Base-by-base conservation (phyloP, 352 stramenopile genomes). In the Thraustochytrium sp. region DNA sequence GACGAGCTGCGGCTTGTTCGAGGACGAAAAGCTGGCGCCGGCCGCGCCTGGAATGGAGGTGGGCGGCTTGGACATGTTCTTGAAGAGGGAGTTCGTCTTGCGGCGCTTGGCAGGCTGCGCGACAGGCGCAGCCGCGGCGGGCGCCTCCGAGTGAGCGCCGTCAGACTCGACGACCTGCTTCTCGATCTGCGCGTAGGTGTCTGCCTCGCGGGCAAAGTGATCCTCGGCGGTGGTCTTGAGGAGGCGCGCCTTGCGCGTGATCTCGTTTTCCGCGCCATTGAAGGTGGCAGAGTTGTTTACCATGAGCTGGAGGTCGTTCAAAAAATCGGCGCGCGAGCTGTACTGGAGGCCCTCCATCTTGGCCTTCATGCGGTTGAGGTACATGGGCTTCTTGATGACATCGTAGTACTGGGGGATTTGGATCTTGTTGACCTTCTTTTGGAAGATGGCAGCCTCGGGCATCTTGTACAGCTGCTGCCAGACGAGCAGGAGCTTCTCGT, bases 321-420 rank as follows among this genome's bases (percentile, higher is more conserved):
- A 18, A 73, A 84, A 84, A 0, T 11, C 55, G 23, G 44, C 55
- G 36, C 54, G 29, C n/a, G 75, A 82, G 29, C 11, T 78, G 75
- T 84, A 84, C 61, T 80, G 40, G 36, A 73, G 38, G 8, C 34
- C 61, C 3, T 84, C 61, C 1, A 37, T 65, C 54, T 54, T 80
- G 9, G 53, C 23, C 11, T 23, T 54, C 13, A 84, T 84, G 21
- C 42, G 34, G 34, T 83, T 36, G 31, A 84, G 61, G 36, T 80
- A 84, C 75, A 84, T 84, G 36, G 75, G 75, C 61, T 83, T 84
- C 2, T 8, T 54, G 46, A 84, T 78, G 26, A 84, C 29, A 29
- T 84, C 59, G 49, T 84, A 84, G 40, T 84, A 84, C 8, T 37
- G 23, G 16, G 75, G 75, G 31, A 80, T 23, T 11, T 9, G 2